Evolutionary conservation across 768 basidiomycete species (phyloP).

Genomic region (Polyporus arcularius): DNA sequence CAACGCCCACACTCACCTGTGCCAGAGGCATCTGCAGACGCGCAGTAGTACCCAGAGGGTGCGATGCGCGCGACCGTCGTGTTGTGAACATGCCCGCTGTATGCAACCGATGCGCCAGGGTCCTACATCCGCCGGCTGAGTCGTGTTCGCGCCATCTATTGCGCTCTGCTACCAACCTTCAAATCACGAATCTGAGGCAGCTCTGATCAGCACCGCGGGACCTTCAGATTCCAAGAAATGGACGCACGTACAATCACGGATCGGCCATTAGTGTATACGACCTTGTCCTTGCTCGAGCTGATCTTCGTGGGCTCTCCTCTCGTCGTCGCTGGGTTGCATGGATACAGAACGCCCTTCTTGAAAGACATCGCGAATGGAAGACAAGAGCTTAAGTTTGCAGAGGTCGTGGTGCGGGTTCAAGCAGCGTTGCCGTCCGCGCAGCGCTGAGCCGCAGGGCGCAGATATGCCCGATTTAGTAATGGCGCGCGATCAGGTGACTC

Average conservation of each 20-base stretch:
- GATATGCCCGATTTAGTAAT: conserved; percentile 21
- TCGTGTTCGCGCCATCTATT: background rate
- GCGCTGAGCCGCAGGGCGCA: conserved; percentile 4
- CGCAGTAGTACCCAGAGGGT: conserved; percentile 93
- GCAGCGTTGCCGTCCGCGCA: background rate
- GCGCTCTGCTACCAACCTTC: conserved; percentile 45
- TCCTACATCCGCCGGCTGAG: conserved; percentile 47
- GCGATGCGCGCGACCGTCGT: conserved; percentile 90
- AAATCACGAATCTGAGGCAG: conserved; percentile 73
- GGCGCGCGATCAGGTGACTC: conserved; percentile 17
- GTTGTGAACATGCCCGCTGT: conserved; percentile 80
- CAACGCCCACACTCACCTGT: conserved; percentile 56
- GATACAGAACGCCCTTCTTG: conserved; percentile 52
- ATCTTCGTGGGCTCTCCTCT: conserved; percentile 76
- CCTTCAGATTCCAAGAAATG: background rate
- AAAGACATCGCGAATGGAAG: conserved; percentile 45
- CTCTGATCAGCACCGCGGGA: background rate
- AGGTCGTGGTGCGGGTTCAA: background rate
- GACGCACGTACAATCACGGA: conserved; percentile 70
- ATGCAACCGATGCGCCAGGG: conserved; percentile 59
- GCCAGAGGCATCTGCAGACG: conserved; percentile 83
- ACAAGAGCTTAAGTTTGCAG: background rate
- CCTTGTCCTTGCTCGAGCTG: conserved; percentile 71
- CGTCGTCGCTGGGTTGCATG: conserved; percentile 69
- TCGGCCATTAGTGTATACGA: conserved; percentile 85